Base-by-base conservation (phyloP, 768 basidiomycete species). In the Chalciporus piperatus region DNA sequence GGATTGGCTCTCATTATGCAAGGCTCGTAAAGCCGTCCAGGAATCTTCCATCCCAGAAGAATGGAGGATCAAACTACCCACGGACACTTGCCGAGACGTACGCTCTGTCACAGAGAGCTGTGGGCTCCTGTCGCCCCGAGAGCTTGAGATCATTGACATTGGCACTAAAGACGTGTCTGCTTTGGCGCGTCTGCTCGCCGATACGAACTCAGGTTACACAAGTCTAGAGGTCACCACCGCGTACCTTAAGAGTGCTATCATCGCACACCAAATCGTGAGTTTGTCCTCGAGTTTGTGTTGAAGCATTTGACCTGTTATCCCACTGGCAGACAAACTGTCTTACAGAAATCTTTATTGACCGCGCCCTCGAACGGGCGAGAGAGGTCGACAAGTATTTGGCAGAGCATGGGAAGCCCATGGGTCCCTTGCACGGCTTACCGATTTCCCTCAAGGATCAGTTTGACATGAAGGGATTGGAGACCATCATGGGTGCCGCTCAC, bases 401-500 rank as follows among this genome's bases (percentile, higher is more conserved):
- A n/a, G 59, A 62, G 28, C 59, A 23, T 7, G 57, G 59, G 19
- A 19, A 56, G 32, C 57, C 59, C 20, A 64, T 60, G 9, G 80
- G 80, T 2, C 74, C 78, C 27, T 64, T 82, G 6, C 80, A 81
- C 50, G 78, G 77, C 6, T 62, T 82, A 13, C 80, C 80, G 13
- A 46, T 61, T 27, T 53, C 59, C 17, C 42, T 72, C 22, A 72
- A 72, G 68, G 79, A 82, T 55, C 80, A 82, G 52, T 78, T 85
- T 56, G 70, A 72, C 10, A 79, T 87, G 69, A 76, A 82, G 62
- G 84, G 82, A 4, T 60, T 82, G 27, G 83, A 85, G 58, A 83
- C 82, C 48, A 74, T 71, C 56, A 80, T 82, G 77, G 79, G 77
- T 76, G 55, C 22, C 22, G 22, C 23, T 17, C 14, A 41, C 19